Conservation (phyloP, 2,329 filamentous ascomycete genomes). For the Pseudogymnoascus sp. region DNA sequence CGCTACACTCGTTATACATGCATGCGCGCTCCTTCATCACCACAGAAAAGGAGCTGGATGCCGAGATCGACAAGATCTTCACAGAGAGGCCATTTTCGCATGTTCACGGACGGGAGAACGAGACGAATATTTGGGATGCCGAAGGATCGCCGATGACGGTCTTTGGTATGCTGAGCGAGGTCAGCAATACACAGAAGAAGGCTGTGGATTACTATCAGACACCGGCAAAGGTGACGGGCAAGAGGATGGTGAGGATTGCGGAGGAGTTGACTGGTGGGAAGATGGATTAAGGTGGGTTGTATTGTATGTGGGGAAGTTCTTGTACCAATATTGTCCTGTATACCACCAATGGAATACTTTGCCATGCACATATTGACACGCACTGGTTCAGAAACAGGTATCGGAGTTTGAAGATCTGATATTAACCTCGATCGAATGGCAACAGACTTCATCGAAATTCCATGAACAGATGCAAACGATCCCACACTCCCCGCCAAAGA, state of each 20-base stretch:
- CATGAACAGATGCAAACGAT: not conserved
- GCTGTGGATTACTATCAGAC: constrained; percentile 26
- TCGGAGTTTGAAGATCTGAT: not conserved
- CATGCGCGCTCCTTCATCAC: constrained; percentile 83
- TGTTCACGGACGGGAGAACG: not conserved
- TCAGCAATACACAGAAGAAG: constrained; percentile 25
- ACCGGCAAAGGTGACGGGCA: constrained; percentile 36
- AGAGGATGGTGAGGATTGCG: constrained; percentile 54
- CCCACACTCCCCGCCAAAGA: not conserved
- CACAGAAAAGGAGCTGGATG: constrained; percentile 66
- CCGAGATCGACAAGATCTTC: constrained; percentile 69
- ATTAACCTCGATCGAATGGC: not conserved
- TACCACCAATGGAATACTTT: constrained; percentile 5
- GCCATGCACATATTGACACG: not conserved
- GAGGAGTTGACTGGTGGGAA: constrained; percentile 63
- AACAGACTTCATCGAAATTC: not conserved
- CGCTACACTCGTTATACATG: constrained; percentile 82
- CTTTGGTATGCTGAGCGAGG: constrained; percentile 36
- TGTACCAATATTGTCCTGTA: constrained; percentile 6
- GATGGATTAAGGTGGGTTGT: constrained; percentile 30
- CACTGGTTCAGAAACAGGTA: not conserved
- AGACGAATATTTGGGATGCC: constrained; percentile 26
- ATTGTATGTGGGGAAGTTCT: not conserved
- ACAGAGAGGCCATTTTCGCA: constrained; percentile 35
- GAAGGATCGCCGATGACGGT: constrained; percentile 35